These are phyloP conservation scores for Blastobotrys malaysiensis DNA, from an alignment of 1,139 yeast species.

Conservation along the genomic window DNA sequence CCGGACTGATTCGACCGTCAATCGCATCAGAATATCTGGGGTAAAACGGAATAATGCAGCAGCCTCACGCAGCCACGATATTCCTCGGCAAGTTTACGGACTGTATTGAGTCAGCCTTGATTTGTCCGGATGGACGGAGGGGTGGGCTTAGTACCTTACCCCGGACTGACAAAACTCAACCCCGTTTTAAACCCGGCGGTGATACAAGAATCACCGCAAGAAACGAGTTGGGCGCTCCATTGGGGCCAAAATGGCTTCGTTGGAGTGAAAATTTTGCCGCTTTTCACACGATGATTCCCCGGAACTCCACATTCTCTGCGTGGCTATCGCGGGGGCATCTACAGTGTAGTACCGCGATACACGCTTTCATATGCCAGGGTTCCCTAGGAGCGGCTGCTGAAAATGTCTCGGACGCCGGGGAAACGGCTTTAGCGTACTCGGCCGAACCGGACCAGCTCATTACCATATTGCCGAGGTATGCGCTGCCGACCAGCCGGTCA, in stretches of 20 bases:
- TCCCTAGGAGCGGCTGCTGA: not conserved
- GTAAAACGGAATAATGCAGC: not conserved
- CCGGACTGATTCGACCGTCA: not conserved
- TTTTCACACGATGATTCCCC: not conserved
- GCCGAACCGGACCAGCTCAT: not conserved
- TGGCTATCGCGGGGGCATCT: not conserved
- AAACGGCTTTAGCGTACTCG: not conserved
- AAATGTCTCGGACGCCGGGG: not conserved
- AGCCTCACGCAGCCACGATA: not conserved
- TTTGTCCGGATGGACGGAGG: not conserved
- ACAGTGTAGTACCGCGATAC: not conserved
- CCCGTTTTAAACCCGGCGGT: not conserved
- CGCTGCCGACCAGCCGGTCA: not conserved
- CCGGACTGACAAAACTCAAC: not conserved
- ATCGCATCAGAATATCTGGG: not conserved
- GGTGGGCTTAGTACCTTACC: not conserved
- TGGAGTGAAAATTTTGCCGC: not conserved
- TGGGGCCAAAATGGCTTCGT: not conserved
- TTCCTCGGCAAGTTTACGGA: not conserved
- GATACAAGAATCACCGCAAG: too few relatives aligned
- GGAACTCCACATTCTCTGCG: not conserved
- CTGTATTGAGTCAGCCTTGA: not conserved
- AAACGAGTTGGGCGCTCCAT: too few relatives aligned
- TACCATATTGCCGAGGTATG: not conserved
- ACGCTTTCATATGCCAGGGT: not conserved